Conservation (phyloP, 495 filamentous ascomycete species). For the Cairneyella variabilis region DNA sequence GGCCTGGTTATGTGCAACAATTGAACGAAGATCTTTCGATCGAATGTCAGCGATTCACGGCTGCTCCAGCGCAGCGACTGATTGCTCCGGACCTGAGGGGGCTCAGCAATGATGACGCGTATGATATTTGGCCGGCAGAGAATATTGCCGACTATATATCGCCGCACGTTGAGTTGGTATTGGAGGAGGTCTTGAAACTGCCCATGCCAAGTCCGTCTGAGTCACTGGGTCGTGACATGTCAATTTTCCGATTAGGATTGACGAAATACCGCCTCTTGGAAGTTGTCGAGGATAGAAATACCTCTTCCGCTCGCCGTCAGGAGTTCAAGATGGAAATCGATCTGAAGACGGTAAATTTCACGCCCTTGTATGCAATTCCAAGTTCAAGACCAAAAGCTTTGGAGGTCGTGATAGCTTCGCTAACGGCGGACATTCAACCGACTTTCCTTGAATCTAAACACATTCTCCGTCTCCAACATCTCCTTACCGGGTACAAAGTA, state of each 20-base stretch:
- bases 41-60: conserved; percentile 12
- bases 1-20: conserved; percentile 23
- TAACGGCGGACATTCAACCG: conserved; percentile 1
- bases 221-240: conserved; percentile 1
- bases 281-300: conserved; percentile 5
- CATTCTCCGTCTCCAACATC: conserved; percentile 8
- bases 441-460: conserved; percentile 9
- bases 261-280: conserved; percentile 11
- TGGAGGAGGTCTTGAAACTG: conserved; percentile 13
- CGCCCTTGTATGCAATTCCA: conserved; percentile 10
- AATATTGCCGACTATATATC: conserved; percentile 15
- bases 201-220: conserved; percentile 10
- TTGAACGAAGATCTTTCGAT: conserved; percentile 15
- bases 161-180: not conserved
- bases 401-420: conserved; percentile 7
- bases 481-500: conserved; percentile 16
- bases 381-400: conserved; percentile 10
- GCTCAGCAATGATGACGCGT: conserved; percentile 1
- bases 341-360: conserved; percentile 11
- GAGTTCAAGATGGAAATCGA: conserved; percentile 16
- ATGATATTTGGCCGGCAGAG: conserved; percentile 13
- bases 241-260: not conserved
- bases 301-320: conserved; percentile 2
- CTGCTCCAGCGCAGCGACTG: conserved; percentile 4
- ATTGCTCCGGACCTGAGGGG: conserved; percentile 6